These are phyloP conservation scores for Exophiala alcalophila DNA, from an alignment of 2,329 filamentous ascomycete genomes.

Conservation along the genomic window DNA sequence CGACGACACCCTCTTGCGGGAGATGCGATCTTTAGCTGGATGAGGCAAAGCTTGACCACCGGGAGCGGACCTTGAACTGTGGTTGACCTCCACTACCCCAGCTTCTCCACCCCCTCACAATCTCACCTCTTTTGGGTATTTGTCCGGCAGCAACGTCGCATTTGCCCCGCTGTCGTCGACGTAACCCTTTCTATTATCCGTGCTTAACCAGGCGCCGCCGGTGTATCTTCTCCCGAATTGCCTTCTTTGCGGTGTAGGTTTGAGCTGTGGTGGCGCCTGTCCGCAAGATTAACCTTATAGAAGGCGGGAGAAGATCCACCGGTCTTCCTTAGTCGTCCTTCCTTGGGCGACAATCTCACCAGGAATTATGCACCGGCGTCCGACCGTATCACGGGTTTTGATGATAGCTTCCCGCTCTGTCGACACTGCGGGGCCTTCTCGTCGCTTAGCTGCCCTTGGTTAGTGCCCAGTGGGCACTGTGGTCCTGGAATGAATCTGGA, in stretches of 20 bases:
- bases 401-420: neutral
- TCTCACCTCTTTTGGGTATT: constrained; percentile 7
- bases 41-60: constrained; percentile 8
- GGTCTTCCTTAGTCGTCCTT: too few species aligned
- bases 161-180: constrained; percentile 6
- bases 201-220: neutral
- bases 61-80: constrained; percentile 3
- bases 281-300: constrained; percentile 10
- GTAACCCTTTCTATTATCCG: constrained; percentile 2
- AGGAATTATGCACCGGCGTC: too few species aligned
- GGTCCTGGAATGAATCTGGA: neutral
- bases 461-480: constrained; percentile 5
- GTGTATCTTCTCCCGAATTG: constrained; percentile 11
- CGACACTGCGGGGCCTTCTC: constrained; percentile 1
- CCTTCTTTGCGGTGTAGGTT: constrained; percentile 10
- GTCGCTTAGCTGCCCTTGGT: constrained; percentile 4
- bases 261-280: constrained; percentile 5
- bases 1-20: constrained; percentile 8
- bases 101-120: constrained; percentile 13
- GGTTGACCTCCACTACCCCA: constrained; percentile 12
- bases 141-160: constrained; percentile 15
- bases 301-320: constrained; percentile 1
- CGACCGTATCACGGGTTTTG: too few species aligned
- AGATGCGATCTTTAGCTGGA: constrained; percentile 10
- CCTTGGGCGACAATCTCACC: neutral